phyloP scores from a whole-genome alignment of 1,284 basidiomycete species.

The Irpex rosettiformis region DNA sequence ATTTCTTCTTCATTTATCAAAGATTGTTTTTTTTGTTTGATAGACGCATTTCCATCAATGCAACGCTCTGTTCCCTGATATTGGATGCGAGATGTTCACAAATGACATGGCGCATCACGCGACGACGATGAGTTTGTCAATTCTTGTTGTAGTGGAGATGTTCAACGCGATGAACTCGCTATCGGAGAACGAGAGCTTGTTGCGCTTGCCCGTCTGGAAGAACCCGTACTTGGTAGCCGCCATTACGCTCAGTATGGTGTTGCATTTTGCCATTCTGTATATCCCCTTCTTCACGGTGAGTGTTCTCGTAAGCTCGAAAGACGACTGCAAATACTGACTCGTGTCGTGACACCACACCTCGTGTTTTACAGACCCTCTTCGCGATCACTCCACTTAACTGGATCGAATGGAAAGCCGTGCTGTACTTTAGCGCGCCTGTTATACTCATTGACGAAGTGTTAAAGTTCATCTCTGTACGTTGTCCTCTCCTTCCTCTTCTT shows the following conservation, averaged over 20 bases:
- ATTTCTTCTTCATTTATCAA: slow-evolving; percentile 16
- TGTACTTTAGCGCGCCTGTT: slow-evolving; percentile 87
- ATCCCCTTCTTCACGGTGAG: slow-evolving; percentile 90
- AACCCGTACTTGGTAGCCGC: slow-evolving; percentile 90
- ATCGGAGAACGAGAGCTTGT: slow-evolving; percentile 94
- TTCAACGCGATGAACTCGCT: slow-evolving; percentile 99
- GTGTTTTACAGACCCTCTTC: slow-evolving; percentile 65
- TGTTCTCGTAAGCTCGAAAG: slow-evolving; percentile 15
- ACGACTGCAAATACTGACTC: not conserved
- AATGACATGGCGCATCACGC: slow-evolving; percentile 83
- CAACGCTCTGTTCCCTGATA: slow-evolving; percentile 73
- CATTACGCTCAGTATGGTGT: slow-evolving; percentile 84
- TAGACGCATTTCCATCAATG: slow-evolving; percentile 97
- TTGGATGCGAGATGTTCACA: slow-evolving; percentile 94
- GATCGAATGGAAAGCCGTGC: slow-evolving; percentile 93
- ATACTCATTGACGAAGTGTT: slow-evolving; percentile 88
- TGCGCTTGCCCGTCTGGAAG: slow-evolving; percentile 88
- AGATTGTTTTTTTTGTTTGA: not conserved
- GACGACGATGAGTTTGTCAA: slow-evolving; percentile 94
- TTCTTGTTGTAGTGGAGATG: slow-evolving; percentile 96
- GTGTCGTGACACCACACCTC: no score
- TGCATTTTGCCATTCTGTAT: slow-evolving; percentile 94
- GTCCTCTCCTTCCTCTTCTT: not conserved
- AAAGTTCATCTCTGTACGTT: slow-evolving; percentile 77
- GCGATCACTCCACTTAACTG: slow-evolving; percentile 90